A percentile compares a stretch with the other conserved stretches of the same genome.
Conservation (phyloP, 169 alveolate genomes). For the Plasmodium coatneyi region DNA sequence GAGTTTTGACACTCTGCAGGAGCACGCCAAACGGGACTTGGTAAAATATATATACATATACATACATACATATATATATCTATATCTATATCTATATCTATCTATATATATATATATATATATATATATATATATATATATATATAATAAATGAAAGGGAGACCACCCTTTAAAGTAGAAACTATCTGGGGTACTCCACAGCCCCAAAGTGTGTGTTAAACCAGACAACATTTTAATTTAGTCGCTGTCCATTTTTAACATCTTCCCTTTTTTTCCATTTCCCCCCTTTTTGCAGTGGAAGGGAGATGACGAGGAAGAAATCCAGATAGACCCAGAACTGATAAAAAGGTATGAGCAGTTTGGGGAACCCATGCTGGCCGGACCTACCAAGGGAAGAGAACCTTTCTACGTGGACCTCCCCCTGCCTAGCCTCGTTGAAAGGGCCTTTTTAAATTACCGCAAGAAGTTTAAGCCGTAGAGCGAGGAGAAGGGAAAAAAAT, state of each 20-base stretch:
- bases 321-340: constrained; percentile 19
- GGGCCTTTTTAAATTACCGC: constrained; percentile 60
- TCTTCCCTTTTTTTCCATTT: neutral
- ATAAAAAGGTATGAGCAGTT: constrained; percentile 45
- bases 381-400: constrained; percentile 65
- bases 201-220: neutral
- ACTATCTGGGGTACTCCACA: neutral
- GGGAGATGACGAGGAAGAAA: constrained; percentile 67
- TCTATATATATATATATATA: too few species aligned
- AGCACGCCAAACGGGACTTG: neutral
- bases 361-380: constrained; percentile 50
- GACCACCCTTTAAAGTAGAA: neutral
- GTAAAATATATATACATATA: neutral
- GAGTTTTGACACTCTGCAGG: neutral
- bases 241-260: neutral
- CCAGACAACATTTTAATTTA: neutral
- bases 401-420: constrained; percentile 75
- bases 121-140: too few species aligned
- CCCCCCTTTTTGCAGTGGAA: constrained; percentile 24
- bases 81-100: too few species aligned
- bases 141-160: neutral
- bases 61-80: too few species aligned
- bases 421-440: constrained; percentile 53
- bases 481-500: neutral
- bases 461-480: constrained; percentile 67